Base-by-base conservation (phyloP, 352 stramenopile genomes). In the Phytophthora litchii region DNA sequence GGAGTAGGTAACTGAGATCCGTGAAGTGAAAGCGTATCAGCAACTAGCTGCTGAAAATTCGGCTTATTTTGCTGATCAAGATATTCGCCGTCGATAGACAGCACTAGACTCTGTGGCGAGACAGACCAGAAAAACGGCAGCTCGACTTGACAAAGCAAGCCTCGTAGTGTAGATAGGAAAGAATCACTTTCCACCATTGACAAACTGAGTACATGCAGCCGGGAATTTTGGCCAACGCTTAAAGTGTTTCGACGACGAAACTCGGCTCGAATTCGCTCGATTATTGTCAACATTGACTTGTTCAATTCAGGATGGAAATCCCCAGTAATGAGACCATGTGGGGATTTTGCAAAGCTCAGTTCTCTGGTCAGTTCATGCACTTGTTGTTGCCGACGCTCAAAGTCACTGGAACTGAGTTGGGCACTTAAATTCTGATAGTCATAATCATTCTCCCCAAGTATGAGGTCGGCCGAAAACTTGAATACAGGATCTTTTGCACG, bases 121-220 rank as follows among this genome's bases (percentile, higher is more conserved):
- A 93, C 65, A 0, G 62, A 79, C 74, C 78, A 91, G 32, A 91
- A 93, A 55, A 91, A 90, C 20, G 81, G 83, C 12, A 86, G 20
- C 3, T 69, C 59, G 0, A 80, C 59, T 8, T 73, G 59, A 0
- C 54, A 60, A 1, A 93, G 54, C 27, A 83, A 60, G 13, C 51
- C 69, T 20, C 82, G 67, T 4, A 93, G 55, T 2, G 72, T 76
- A 0, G 70, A 23, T 1, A 91, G 38, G 35, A 91, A 91, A 2
- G 43, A 17, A 0, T 76, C 63, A 13, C 72, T 80, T 46, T 93
- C 83, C 1, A 89, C 74, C 1, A 93, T 53, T 8, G 63, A 78
- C 17, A 93, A 36, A 4, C 72, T 81, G 1, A 70, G 20, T 4
- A n/a, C n/a, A 16, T 48, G 42, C 17, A 32, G 29, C n/a, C 48